Evolutionary conservation across 768 basidiomycete genomes (phyloP).

Genomic region (Floccularia luteovirens): DNA sequence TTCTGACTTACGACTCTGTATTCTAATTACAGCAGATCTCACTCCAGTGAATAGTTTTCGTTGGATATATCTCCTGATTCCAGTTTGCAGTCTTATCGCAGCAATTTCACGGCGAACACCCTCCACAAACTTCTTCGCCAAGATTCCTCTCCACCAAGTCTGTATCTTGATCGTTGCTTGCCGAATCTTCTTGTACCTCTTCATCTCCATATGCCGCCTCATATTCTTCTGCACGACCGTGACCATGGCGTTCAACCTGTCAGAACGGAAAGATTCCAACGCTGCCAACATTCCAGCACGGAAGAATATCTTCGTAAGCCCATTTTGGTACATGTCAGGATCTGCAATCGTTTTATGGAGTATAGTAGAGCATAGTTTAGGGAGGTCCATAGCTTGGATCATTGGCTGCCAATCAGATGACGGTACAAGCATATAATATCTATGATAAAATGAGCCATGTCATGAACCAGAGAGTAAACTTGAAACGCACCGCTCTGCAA

Average conservation of each 20-base stretch:
- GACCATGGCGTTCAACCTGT: conserved; percentile 83
- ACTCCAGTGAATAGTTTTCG: conserved; percentile 61
- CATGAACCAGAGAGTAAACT: conserved; percentile 1
- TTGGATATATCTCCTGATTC: conserved; percentile 65
- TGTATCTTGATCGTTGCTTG: conserved; percentile 79
- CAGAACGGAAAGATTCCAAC: conserved; percentile 84
- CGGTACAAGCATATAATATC: conserved; percentile 95
- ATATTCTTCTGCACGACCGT: conserved; percentile 98
- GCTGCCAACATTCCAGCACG: conserved; percentile 98
- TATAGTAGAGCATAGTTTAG: conserved; percentile 75
- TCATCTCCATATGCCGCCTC: conserved; percentile 77
- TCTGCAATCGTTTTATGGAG: conserved; percentile 85
- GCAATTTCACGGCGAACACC: conserved; percentile 65
- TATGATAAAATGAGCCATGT: conserved; percentile 21
- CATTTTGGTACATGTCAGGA: conserved; percentile 94
- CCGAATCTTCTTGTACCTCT: conserved; percentile 68
- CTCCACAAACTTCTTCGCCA: conserved; percentile 67
- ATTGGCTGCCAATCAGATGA: conserved; percentile 83
- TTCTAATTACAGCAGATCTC: conserved; percentile 51
- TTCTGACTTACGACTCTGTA: conserved; percentile 74
- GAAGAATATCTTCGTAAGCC: conserved; percentile 98
- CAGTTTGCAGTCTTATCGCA: conserved; percentile 70
- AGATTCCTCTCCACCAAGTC: conserved; percentile 88
- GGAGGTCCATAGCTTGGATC: conserved; percentile 77
- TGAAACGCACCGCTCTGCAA: conserved; percentile 80